These are phyloP conservation scores for Cyphellophora attinorum DNA, from an alignment of 2,329 filamentous ascomycete species.

Conservation along the genomic window DNA sequence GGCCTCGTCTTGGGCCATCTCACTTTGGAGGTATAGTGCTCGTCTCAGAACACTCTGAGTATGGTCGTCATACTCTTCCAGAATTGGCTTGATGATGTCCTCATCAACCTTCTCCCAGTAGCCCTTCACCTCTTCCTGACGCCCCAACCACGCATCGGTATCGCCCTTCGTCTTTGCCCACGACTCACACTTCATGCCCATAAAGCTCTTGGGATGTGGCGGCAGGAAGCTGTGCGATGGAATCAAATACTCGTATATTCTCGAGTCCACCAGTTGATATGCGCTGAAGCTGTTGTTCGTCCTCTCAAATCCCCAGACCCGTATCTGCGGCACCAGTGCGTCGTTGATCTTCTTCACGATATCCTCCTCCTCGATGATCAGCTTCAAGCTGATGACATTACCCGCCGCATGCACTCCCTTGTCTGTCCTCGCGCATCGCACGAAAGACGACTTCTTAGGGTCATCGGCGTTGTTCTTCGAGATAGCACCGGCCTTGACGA, in stretches of 20 bases:
- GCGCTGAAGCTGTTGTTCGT: constrained; percentile 88
- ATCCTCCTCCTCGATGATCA: constrained; percentile 86
- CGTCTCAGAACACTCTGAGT: constrained; percentile 27
- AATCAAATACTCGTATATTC: constrained; percentile 96
- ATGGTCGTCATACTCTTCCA: constrained; percentile 35
- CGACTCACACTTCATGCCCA: constrained; percentile 76
- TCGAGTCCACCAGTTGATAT: constrained; percentile 88
- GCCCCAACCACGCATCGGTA: constrained; percentile 55
- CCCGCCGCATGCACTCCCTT: constrained; percentile 96
- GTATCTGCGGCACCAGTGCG: constrained; percentile 74
- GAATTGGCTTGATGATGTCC: constrained; percentile 62
- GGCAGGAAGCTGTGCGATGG: constrained; percentile 88
- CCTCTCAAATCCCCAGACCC: constrained; percentile 86
- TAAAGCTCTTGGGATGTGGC: constrained; percentile 76
- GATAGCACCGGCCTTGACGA: constrained; percentile 83
- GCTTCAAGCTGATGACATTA: constrained; percentile 88
- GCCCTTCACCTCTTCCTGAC: constrained; percentile 65
- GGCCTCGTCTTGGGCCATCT: constrained; percentile 25
- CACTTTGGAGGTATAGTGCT: constrained; percentile 26
- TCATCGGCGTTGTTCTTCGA: constrained; percentile 95
- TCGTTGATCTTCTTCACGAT: constrained; percentile 87
- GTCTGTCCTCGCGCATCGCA: constrained; percentile 89
- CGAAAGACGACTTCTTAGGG: constrained; percentile 88
- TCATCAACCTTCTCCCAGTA: constrained; percentile 83
- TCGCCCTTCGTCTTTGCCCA: constrained; percentile 64